Base-by-base conservation (phyloP, 805 yeast genomes). In the Saccharomycopsis sp. region DNA sequence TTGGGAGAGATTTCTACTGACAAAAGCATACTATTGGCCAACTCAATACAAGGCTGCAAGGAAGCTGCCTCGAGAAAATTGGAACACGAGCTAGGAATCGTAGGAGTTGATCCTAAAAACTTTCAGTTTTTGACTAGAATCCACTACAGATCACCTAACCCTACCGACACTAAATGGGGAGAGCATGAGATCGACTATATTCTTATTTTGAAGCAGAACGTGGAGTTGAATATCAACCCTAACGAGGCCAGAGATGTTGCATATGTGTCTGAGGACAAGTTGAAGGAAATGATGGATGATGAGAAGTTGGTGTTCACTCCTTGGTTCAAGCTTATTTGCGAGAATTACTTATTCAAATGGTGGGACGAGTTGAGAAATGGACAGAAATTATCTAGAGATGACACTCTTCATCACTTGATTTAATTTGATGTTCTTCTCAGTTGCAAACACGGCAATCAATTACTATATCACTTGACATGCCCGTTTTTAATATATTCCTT, bases 111-210 rank as follows among this genome's bases (percentile, higher is more conserved):
- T 3, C 61, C 81, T 15, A 86, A 85, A 2, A 74, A 80, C 38
- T 92, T 93, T 75, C 81, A 87, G 62, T 94, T 85, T 71, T 77
- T 94, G 67, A 93, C 97, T 20, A 84, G 98, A 74, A 94, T 94
- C 65, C 99, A 94, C 73, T 94, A 94, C 74, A 87, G 85, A 78
- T 91, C 97, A 5, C 82, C 86, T 2, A 77, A 82, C 62, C 90
- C 91, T 53, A 83, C 84, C 59, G 82, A 83, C 64, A 89, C 85
- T 22, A 79, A 81, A 57, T 93, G 98, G 98, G 98, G 98, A 52
- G 99, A 93, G 70, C 99, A 93, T 68, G 99, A 93, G 73, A 87
- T 94, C 64, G 99, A 94, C 73, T 94, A 94, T 72, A 94, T 94
- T 64, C 78, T 94, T 67, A 84, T 94, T 60, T 75, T 91, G 20